Evolutionary conservation across 2,329 filamentous ascomycete species (phyloP).

Genomic region (Neopestalotiopsis rosae): DNA sequence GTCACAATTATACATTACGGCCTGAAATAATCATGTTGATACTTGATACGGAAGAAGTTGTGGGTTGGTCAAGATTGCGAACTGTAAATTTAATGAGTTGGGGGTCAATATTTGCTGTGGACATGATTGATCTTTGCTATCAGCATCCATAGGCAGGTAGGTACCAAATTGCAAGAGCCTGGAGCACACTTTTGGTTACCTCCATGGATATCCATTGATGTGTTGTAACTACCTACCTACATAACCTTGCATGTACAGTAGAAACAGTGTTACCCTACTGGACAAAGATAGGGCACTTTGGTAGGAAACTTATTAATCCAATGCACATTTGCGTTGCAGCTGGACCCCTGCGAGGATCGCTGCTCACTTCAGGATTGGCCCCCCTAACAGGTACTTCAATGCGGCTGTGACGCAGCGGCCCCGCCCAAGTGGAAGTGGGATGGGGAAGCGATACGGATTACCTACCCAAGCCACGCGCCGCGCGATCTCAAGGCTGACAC

Average conservation of each 20-base stretch:
- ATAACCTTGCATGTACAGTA: neutral
- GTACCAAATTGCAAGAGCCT: neutral
- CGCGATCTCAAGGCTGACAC: conserved; percentile 17
- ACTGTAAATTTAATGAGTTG: neutral
- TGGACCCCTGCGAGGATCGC: conserved; percentile 11
- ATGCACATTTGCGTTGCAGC: conserved; percentile 4
- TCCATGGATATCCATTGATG: neutral
- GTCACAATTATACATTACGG: neutral
- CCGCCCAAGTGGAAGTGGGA: conserved; percentile 13
- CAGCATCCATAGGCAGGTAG: neutral
- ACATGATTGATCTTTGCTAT: neutral
- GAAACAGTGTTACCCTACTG: neutral
- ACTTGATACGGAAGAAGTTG: neutral
- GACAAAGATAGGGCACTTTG: neutral
- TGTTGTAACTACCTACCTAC: too few species aligned
- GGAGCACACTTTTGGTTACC: neutral
- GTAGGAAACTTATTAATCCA: neutral
- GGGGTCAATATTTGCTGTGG: neutral
- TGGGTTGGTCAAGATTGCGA: neutral
- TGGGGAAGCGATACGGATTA: conserved; percentile 1
- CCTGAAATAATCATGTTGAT: neutral
- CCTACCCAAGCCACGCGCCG: conserved; percentile 15
- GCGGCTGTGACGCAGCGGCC: conserved; percentile 18
- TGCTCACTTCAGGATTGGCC: conserved; percentile 13
- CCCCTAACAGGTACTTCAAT: conserved; percentile 3